Percentiles rank a stretch among this genome's conserved stretches.
phyloP scores from a whole-genome alignment of 2,329 filamentous ascomycete species.

The Penicillium sp. region DNA sequence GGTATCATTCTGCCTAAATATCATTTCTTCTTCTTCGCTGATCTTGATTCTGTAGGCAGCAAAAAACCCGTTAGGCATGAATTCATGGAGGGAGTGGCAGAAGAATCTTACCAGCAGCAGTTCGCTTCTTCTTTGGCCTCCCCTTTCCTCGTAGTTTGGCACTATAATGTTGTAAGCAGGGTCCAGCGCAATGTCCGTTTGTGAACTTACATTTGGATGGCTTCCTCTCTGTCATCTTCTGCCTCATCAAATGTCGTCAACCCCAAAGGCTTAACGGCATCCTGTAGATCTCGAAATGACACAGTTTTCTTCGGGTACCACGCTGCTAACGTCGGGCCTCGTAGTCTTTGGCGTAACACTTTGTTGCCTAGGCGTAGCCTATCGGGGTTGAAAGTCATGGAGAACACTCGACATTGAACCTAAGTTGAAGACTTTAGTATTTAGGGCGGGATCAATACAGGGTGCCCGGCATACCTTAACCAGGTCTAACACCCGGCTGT shows the following conservation, averaged over 20 bases:
- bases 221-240: conserved; percentile 79
- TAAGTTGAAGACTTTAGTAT: conserved; percentile 44
- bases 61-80: background rate
- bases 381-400: conserved; percentile 86
- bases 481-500: conserved; percentile 66
- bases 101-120: conserved; percentile 45
- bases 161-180: conserved; percentile 46
- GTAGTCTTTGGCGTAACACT: conserved; percentile 84
- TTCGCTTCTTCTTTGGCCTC: conserved; percentile 86
- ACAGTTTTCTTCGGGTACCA: conserved; percentile 85
- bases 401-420: conserved; percentile 92
- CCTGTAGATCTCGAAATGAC: conserved; percentile 74
- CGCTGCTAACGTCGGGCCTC: conserved; percentile 78
- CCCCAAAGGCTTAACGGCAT: conserved; percentile 66
- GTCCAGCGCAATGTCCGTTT: background rate
- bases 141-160: conserved; percentile 83
- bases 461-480: conserved; percentile 63
- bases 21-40: conserved; percentile 37
- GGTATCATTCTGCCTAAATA: background rate
- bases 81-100: background rate
- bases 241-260: conserved; percentile 73
- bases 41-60: conserved; percentile 29
- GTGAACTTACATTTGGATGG: conserved; percentile 60
- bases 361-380: conserved; percentile 85
- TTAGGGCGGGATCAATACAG: background rate